Conservation (phyloP, 2,329 filamentous ascomycete species). For the Coleophoma eucalyptorum region DNA sequence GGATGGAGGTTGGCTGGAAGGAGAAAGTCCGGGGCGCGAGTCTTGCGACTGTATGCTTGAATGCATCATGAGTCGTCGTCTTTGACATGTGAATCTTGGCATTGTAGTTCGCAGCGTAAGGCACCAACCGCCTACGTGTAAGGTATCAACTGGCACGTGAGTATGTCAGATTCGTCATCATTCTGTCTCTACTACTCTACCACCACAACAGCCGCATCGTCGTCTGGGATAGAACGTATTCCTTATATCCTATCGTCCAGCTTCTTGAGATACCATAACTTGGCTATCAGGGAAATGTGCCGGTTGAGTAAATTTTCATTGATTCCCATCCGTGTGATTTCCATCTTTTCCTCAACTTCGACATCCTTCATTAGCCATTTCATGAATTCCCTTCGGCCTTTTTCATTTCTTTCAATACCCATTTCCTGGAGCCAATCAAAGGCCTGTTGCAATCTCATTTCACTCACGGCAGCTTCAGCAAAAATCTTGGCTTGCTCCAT, state of each 20-base stretch:
- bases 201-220: too few species aligned
- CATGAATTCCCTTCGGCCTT: not conserved
- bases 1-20: too few species aligned
- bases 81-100: too few species aligned
- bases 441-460: not conserved
- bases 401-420: not conserved
- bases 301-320: not conserved
- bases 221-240: not conserved
- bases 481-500: not conserved
- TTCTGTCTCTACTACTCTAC: too few species aligned
- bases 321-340: not conserved
- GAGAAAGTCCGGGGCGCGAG: too few species aligned
- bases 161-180: too few species aligned
- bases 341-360: not conserved
- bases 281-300: not conserved
- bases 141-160: too few species aligned
- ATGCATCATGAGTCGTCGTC: too few species aligned
- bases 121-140: too few species aligned
- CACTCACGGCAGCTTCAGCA: not conserved
- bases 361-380: not conserved
- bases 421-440: not conserved
- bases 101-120: too few species aligned
- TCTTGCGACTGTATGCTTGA: too few species aligned
- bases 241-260: not conserved
- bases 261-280: not conserved